Evolutionary conservation across 2,329 filamentous ascomycete genomes (phyloP), one percentile per base, ranked within the genome.

Genomic region (Acephala macrosclerotiorum): DNA sequence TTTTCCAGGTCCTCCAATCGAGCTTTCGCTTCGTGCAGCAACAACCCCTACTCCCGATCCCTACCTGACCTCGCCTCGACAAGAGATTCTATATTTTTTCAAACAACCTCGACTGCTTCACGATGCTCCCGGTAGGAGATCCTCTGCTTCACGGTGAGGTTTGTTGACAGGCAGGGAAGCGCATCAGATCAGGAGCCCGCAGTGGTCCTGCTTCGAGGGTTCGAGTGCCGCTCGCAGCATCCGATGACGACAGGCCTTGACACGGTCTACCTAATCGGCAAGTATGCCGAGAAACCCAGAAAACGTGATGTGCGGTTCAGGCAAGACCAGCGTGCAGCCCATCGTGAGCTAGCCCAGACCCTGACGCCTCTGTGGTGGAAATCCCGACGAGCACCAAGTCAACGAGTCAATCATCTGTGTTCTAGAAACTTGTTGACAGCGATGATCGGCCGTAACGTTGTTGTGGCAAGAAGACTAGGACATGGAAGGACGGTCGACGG

Each of bases 1-100:
- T 61, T 61, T 60, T 60, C 58, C 58, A 60, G 40, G 58, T 49
- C 58, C 58, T 14, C 58, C 58, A 49, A 60, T 60, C 25, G 49
- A 53, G 22, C 25, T 18, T 53, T 53, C 8, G 18, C 49, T 18
- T 18, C 25, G 12, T 53, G 49, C 25, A 53, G 49, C 49, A 14
- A 5, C 11, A 33, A 29, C 18, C 49, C 49, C 49, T 53, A 53
- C 49, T 16, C 14, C 49, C 25, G 49, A 51, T 29, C 25, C 49
- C 14, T 16, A 3, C 49, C 49, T 18, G 4, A n/a, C 49, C 49
- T 22, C 25, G 18, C 25, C 14, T 53, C 49, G 49, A 53, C 49
- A 33, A 29, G 49, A 53, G 49, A 16, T 2, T 33, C 49, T 18
- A 29, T 29, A 5, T 53, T 22, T n/a, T 53, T 49, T 16, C 7